phyloP scores from a whole-genome alignment of 2,329 filamentous ascomycete genomes.

The Trichoderma aggressivum region DNA sequence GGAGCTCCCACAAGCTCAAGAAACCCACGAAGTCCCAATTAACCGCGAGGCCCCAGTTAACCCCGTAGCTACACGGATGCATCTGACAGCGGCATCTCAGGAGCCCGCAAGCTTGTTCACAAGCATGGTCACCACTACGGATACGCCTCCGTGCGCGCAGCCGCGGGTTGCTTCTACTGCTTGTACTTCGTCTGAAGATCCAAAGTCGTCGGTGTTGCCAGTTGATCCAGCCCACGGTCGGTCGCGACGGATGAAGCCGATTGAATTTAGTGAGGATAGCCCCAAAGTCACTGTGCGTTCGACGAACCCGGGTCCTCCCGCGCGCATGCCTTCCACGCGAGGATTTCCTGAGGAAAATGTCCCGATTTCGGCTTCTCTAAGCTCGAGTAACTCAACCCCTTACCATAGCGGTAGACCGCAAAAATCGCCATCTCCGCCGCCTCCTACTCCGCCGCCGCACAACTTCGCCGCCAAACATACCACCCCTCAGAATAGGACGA shows the following conservation, averaged over 20 bases:
- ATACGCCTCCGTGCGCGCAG: constrained; percentile 35
- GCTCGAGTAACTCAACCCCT: constrained; percentile 31
- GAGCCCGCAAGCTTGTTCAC: background rate
- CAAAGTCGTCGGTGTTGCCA: background rate
- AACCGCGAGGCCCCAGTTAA: constrained; percentile 29
- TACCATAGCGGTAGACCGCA: background rate
- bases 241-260: constrained; percentile 27
- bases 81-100: background rate
- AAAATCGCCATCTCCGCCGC: background rate
- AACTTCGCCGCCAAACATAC: background rate
- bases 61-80: constrained; percentile 20
- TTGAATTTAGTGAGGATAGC: constrained; percentile 25
- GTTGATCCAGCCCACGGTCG: constrained; percentile 7
- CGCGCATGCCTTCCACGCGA: constrained; percentile 27
- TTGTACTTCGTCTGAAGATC: background rate
- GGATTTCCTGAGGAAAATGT: constrained; percentile 24
- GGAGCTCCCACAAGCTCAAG: constrained; percentile 31
- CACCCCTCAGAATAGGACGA: background rate
- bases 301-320: constrained; percentile 1
- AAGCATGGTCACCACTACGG: background rate
- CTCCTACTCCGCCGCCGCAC: background rate
- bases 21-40: constrained; percentile 22
- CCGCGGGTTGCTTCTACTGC: background rate
- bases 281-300: constrained; percentile 20
- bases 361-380: constrained; percentile 29